phyloP scores from a whole-genome alignment of 2,329 filamentous ascomycete species.

The Claviceps citrina region DNA sequence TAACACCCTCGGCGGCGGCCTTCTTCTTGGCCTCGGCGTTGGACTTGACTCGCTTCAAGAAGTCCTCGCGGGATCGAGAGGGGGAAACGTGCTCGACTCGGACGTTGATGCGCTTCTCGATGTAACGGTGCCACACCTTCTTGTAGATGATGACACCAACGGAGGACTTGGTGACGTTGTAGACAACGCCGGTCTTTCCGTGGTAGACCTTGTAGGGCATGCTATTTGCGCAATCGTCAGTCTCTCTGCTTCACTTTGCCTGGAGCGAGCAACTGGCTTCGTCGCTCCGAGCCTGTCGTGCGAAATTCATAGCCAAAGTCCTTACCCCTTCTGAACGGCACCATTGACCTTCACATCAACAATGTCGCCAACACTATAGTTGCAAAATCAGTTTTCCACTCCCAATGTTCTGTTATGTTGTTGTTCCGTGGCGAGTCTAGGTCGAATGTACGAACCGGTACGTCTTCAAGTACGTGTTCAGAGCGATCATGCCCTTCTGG shows the following conservation, averaged over 20 bases:
- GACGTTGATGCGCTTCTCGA: constrained; percentile 99
- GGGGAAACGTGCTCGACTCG: constrained; percentile 92
- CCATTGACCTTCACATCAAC: constrained; percentile 98
- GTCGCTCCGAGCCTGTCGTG: neutral
- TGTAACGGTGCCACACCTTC: constrained; percentile 97
- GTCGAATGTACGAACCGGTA: constrained; percentile 51
- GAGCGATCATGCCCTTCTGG: constrained; percentile 82
- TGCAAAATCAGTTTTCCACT: constrained; percentile 31
- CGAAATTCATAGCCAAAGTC: neutral
- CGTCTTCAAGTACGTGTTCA: constrained; percentile 86
- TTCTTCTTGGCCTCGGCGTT: constrained; percentile 87
- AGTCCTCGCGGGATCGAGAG: constrained; percentile 92
- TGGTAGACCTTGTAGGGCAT: constrained; percentile 99
- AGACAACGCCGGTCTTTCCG: constrained; percentile 95
- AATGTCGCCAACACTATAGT: constrained; percentile 76
- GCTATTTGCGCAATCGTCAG: constrained; percentile 36
- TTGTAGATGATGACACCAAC: constrained; percentile 99
- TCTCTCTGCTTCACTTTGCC: constrained; percentile 2
- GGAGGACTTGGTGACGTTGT: constrained; percentile 97
- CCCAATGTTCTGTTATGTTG: neutral
- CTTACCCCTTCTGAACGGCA: constrained; percentile 95
- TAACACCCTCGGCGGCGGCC: constrained; percentile 78
- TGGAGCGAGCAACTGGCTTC: neutral
- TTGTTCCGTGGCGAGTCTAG: neutral
- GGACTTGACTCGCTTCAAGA: constrained; percentile 89